Percentiles rank a stretch among this genome's conserved stretches.
Evolutionary conservation across 257 asterid genomes (phyloP).

Genomic region (Nicotiana knightiana): DNA sequence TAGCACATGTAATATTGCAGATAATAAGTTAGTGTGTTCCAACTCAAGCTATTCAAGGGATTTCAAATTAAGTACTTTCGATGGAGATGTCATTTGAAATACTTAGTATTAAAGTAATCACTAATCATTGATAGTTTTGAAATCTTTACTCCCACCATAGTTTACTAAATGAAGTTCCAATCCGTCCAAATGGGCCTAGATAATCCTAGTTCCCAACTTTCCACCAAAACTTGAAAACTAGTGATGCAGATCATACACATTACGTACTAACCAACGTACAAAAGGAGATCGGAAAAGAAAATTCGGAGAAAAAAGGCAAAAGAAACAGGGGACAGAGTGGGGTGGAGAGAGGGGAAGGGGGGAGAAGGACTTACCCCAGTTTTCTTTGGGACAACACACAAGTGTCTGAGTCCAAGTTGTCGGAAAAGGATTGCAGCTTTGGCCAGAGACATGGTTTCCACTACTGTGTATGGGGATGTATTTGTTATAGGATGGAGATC

Average conservation of each 20-base stretch:
- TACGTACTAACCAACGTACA: neutral
- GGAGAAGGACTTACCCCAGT: conserved; percentile 49
- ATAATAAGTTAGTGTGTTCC: neutral
- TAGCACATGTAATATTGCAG: neutral
- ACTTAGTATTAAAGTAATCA: neutral
- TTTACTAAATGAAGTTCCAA: neutral
- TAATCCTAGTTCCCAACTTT: neutral
- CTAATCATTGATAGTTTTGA: neutral
- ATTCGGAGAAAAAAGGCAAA: neutral
- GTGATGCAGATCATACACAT: neutral
- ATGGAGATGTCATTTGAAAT: neutral
- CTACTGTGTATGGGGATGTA: conserved; percentile 87
- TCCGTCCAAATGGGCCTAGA: neutral
- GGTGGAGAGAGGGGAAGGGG: neutral
- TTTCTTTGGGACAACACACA: conserved; percentile 84
- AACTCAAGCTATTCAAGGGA: neutral
- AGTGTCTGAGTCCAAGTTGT: conserved; percentile 84
- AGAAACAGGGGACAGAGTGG: neutral
- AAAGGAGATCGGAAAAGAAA: neutral
- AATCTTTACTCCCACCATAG: neutral
- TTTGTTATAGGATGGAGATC: conserved; percentile 91
- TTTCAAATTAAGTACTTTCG: neutral
- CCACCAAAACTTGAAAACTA: neutral
- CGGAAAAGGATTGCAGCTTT: conserved; percentile 89
- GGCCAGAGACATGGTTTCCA: conserved; percentile 94